Base-by-base conservation (phyloP, 129 eudicot genomes). In the Cynara cardunculus region DNA sequence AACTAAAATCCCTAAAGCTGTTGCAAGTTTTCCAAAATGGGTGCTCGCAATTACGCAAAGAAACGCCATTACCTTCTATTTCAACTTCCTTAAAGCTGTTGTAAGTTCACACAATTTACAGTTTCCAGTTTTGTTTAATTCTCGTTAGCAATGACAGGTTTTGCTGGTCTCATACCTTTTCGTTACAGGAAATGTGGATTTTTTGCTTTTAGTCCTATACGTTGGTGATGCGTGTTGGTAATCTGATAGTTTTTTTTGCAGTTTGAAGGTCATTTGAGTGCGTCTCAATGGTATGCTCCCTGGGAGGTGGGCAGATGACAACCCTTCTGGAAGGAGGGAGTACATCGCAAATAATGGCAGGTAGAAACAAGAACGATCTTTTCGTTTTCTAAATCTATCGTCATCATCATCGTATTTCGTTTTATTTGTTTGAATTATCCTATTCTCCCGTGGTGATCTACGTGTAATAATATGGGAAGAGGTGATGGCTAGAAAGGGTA, bases 271-370 rank as follows among this genome's bases (percentile, higher is more conserved):
- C 18, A 24, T 72, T 81, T 83, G 66, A 72, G 78, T 24, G 67
- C 30, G 41, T 78, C 74, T 74, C 89, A 65, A 88, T 90, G 97
- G 91, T 90, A 80, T 86, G 93, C 84, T 82, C 90, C 77, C 79
- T 84, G 28, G 87, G 76, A 76, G 84, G 92, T 86, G 85, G 86
- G 86, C 90, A 86, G 75, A 82, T 90, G 93, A 80, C 93, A 77
- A 87, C 95, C 88, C 85, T 92, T 75, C 74, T 87, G 53, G 81
- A 78, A 78, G 87, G 83, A 18, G 73, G 88, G 83, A 84, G 76
- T 44, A 67, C 83, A 59, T 86, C 88, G 46, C 90, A 87, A 30
- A 81, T 88, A 72, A 80, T 81, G 83, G 74, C 91, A 86, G 97
- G 97, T 92, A 73, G 76, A 73, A 76, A 71, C 62, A 62, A 71